Evolutionary conservation across 164 flowering plant species (phyloP).

Genomic region (Magnolia kwangsiensis): DNA sequence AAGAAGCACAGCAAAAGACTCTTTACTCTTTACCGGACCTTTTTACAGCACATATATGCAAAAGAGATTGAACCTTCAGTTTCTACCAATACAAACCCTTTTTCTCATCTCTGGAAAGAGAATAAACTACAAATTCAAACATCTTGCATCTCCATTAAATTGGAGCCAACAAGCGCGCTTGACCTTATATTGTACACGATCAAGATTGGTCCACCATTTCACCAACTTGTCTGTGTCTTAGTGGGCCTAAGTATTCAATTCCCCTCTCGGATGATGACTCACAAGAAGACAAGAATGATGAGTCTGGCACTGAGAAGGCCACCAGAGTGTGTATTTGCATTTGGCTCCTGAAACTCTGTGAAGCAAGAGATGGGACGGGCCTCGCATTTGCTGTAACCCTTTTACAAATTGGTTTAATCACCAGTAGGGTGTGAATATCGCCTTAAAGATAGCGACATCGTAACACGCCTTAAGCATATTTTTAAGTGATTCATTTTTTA

Average conservation of each 20-base stretch:
- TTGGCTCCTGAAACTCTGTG: conserved; percentile 34
- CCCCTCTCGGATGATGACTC: conserved; percentile 26
- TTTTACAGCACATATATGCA: too few species aligned
- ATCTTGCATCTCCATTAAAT: background rate
- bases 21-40: too few species aligned
- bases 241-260: conserved; percentile 32
- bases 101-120: background rate
- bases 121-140: background rate
- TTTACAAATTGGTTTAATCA: too few species aligned
- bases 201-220: background rate
- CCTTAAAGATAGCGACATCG: too few species aligned
- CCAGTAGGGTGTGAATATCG: too few species aligned
- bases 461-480: too few species aligned
- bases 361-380: conserved; percentile 13
- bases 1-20: too few species aligned
- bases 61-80: background rate
- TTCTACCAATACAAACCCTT: background rate
- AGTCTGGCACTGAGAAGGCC: conserved; percentile 22
- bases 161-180: background rate
- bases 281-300: conserved; percentile 30
- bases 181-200: background rate
- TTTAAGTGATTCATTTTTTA: too few species aligned
- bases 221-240: conserved; percentile 25
- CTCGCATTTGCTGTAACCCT: conserved; percentile 1
- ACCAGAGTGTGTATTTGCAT: conserved; percentile 8